Evolutionary conservation across 176 grass and related monocot genomes (phyloP).

Genomic region (Panicum miliaceum): DNA sequence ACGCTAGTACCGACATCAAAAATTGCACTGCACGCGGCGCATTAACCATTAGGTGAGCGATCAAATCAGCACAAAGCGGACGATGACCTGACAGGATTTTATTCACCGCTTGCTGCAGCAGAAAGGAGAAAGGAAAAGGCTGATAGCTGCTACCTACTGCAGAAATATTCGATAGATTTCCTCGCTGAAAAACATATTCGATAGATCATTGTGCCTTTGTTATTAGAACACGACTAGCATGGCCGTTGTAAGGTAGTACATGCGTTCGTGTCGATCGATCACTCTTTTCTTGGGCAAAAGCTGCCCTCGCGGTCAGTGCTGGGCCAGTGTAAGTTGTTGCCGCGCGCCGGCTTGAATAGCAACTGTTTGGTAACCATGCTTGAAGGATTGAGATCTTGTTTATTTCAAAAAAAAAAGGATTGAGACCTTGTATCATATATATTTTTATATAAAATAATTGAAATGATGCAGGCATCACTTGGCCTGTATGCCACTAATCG

Average conservation of each 20-base stretch:
- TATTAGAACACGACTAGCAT: neutral
- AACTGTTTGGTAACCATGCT: neutral
- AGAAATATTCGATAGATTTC: neutral
- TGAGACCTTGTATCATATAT: neutral
- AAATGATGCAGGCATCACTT: neutral
- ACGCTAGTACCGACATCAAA: neutral
- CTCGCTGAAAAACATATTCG: too few relatives aligned
- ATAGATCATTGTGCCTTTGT: too few relatives aligned
- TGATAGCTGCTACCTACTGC: neutral
- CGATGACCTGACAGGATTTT: conserved; percentile 22
- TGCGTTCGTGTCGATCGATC: neutral
- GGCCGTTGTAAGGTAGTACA: neutral
- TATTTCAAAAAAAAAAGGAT: too few relatives aligned
- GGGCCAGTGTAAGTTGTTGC: neutral
- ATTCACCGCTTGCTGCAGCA: neutral
- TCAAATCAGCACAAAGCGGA: neutral
- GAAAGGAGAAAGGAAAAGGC: neutral
- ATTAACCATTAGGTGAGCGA: neutral
- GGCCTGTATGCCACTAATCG: neutral
- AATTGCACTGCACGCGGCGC: neutral
- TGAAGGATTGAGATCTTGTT: neutral
- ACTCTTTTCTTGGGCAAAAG: neutral
- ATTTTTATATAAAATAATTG: neutral
- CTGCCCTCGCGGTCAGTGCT: neutral
- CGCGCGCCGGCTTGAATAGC: conserved; percentile 1